These are phyloP conservation scores for Canavalia ensiformis DNA, from an alignment of 306 rosid genomes.

Conservation along the genomic window DNA sequence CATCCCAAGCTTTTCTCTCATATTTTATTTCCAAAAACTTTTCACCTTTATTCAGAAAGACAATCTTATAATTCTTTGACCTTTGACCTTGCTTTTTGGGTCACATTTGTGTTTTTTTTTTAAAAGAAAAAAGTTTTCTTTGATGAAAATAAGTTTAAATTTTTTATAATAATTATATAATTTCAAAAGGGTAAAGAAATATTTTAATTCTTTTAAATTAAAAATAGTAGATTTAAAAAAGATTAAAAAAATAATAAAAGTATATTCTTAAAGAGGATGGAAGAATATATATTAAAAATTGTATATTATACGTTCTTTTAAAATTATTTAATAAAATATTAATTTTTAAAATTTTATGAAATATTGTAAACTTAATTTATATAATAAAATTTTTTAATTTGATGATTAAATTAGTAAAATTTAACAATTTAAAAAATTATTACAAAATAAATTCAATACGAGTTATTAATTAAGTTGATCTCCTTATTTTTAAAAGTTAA, in stretches of 20 bases:
- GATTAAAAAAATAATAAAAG: neutral
- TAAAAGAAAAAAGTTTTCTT: neutral
- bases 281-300: too few relatives aligned
- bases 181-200: neutral
- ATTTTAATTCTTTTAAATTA: neutral
- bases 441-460: too few relatives aligned
- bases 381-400: too few relatives aligned
- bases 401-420: too few relatives aligned
- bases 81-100: neutral
- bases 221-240: neutral
- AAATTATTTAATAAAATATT: too few relatives aligned
- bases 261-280: too few relatives aligned
- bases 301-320: too few relatives aligned
- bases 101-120: neutral
- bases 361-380: too few relatives aligned
- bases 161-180: neutral
- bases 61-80: neutral
- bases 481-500: too few relatives aligned
- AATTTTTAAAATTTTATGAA: too few relatives aligned
- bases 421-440: too few relatives aligned
- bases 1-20: constrained; percentile 13
- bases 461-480: too few relatives aligned
- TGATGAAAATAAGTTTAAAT: neutral
- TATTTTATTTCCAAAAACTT: constrained; percentile 17
- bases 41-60: neutral